phyloP scores from a whole-genome alignment of 2,329 filamentous ascomycete genomes.

The Aspergillus sclerotialis region DNA sequence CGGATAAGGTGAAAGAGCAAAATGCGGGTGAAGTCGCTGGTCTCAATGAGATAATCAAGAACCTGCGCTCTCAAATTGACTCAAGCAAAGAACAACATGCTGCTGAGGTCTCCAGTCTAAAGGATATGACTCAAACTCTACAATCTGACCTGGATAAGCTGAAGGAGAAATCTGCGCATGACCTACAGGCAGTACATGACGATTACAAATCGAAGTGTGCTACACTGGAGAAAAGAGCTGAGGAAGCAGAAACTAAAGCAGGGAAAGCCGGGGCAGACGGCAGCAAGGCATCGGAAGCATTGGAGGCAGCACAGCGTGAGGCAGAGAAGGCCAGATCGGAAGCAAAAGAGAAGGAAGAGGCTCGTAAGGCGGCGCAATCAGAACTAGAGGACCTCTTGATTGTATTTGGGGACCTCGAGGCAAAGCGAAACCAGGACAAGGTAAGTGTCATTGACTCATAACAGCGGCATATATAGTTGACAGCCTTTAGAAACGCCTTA shows the following conservation, averaged over 20 bases:
- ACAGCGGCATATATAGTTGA: slow-evolving; percentile 6
- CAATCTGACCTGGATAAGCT: slow-evolving; percentile 44
- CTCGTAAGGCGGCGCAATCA: slow-evolving; percentile 57
- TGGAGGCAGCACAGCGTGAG: slow-evolving; percentile 37
- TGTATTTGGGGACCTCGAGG: slow-evolving; percentile 73
- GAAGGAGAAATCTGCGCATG: slow-evolving; percentile 43
- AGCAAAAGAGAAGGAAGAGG: slow-evolving; percentile 49
- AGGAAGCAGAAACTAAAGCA: slow-evolving; percentile 25
- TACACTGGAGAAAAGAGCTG: slow-evolving; percentile 45
- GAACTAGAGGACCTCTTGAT: slow-evolving; percentile 77
- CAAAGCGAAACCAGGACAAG: slow-evolving; percentile 69
- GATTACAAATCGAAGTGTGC: slow-evolving; percentile 41
- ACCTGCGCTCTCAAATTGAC: slow-evolving; percentile 43
- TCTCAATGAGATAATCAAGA: slow-evolving; percentile 49
- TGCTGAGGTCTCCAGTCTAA: slow-evolving; percentile 54
- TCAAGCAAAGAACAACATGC: slow-evolving; percentile 56
- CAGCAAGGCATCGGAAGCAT: slow-evolving; percentile 49
- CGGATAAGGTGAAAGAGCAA: slow-evolving; percentile 41
- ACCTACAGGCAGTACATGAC: slow-evolving; percentile 51
- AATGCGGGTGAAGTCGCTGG: slow-evolving; percentile 52
- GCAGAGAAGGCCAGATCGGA: slow-evolving; percentile 26
- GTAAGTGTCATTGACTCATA: slow-evolving; percentile 39
- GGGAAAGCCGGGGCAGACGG: slow-evolving; percentile 11
- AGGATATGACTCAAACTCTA: slow-evolving; percentile 51
- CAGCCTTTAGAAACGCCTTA: slow-evolving; percentile 52